Percentiles rank a stretch among this genome's conserved stretches.
Evolutionary conservation across 176 grass and related monocot species (phyloP).

Genomic region (Aegilops speltoides): DNA sequence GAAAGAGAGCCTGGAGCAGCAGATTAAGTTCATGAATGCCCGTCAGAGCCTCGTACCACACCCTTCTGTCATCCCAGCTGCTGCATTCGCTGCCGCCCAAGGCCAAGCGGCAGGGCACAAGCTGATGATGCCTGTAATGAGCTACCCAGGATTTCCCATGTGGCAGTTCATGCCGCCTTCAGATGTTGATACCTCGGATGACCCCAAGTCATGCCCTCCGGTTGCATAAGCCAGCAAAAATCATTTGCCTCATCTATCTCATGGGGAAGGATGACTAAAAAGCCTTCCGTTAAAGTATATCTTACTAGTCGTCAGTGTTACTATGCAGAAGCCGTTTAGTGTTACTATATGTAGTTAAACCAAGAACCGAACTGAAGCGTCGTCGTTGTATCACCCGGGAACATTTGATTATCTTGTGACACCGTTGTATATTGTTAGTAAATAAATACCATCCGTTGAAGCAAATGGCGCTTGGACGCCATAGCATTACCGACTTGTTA

Average conservation of each 20-base stretch:
- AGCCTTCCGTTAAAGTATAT: conserved; percentile 29
- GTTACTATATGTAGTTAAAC: conserved; percentile 43
- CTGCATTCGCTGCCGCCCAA: conserved; percentile 53
- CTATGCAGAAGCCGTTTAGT: neutral
- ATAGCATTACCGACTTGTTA: neutral
- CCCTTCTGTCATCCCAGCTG: conserved; percentile 64
- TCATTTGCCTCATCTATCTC: conserved; percentile 21
- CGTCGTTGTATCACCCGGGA: conserved; percentile 29
- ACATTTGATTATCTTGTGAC: conserved; percentile 21
- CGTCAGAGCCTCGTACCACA: conserved; percentile 46
- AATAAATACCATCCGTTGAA: conserved; percentile 35
- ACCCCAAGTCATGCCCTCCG: conserved; percentile 73
- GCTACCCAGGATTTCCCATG: conserved; percentile 90
- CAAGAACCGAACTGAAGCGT: conserved; percentile 34
- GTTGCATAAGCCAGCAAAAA: conserved; percentile 55
- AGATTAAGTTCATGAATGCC: conserved; percentile 75
- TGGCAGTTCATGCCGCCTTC: conserved; percentile 96
- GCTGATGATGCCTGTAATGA: conserved; percentile 86
- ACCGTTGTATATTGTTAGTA: conserved; percentile 53
- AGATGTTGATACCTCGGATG: conserved; percentile 87
- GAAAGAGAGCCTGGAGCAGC: conserved; percentile 88
- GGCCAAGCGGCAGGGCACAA: conserved; percentile 60
- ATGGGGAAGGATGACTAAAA: conserved; percentile 37
- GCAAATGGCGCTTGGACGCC: neutral
- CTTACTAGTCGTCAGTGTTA: conserved; percentile 4